These are phyloP conservation scores for Neurospora sp. DNA, from an alignment of 495 filamentous ascomycete species.

Conservation along the genomic window DNA sequence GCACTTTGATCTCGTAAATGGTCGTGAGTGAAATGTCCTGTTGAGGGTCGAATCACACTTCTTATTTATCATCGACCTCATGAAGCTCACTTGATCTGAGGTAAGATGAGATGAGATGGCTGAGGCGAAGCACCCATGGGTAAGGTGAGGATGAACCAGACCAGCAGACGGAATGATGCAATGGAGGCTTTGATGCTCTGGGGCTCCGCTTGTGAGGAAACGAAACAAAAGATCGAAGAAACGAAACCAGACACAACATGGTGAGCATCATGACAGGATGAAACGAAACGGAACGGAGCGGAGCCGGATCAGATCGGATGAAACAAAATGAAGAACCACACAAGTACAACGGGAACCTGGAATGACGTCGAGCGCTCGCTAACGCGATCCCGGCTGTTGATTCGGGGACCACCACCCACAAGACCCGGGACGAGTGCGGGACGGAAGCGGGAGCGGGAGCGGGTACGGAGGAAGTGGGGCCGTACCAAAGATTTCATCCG, in stretches of 20 bases:
- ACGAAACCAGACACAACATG: not conserved
- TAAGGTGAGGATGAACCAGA: no score
- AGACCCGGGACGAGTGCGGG: not conserved
- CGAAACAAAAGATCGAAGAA: not conserved
- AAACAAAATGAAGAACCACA: not conserved
- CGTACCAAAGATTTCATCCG: not conserved
- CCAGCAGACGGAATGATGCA: no score
- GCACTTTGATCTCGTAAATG: no score
- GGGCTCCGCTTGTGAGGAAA: not conserved
- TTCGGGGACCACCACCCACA: not conserved
- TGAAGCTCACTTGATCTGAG: no score
- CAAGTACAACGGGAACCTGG: no score
- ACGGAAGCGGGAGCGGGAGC: not conserved
- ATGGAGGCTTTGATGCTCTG: not conserved
- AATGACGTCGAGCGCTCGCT: no score
- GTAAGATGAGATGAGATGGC: no score
- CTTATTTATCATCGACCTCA: no score
- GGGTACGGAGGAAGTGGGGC: not conserved
- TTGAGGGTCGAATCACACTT: no score
- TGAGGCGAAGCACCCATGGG: no score
- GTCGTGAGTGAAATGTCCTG: no score
- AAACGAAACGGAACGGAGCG: not conserved
- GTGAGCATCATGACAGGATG: no score
- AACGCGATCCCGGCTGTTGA: not conserved
- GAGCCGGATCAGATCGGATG: not conserved